A percentile compares a stretch with the other conserved stretches of the same genome.
Evolutionary conservation across 208 protist genomes (phyloP).

Genomic region (Acanthamoeba royreba): DNA sequence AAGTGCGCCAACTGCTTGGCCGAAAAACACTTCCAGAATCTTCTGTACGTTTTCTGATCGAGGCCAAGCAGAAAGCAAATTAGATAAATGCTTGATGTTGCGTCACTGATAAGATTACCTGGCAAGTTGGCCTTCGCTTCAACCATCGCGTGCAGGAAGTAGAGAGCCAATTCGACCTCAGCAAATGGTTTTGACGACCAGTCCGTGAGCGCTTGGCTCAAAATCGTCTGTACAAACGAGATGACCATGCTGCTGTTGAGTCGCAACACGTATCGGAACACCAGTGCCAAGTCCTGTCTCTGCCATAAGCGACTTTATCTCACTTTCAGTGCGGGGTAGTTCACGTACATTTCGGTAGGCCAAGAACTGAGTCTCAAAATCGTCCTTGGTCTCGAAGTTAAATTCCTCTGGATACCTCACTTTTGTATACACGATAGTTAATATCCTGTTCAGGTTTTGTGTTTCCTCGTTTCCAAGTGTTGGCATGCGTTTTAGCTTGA

Average conservation of each 20-base stretch:
- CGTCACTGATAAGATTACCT: neutral
- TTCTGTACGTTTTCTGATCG: neutral
- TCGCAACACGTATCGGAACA: neutral
- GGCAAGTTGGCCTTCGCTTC: slow-evolving; percentile 23
- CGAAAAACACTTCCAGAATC: slow-evolving; percentile 1
- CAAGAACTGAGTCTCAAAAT: slow-evolving; percentile 27
- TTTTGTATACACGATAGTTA: neutral
- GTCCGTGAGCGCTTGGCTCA: slow-evolving; percentile 1
- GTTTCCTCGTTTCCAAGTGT: slow-evolving; percentile 19
- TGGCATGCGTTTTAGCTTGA: neutral
- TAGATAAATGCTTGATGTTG: neutral
- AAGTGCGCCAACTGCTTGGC: neutral
- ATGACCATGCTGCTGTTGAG: slow-evolving; percentile 33
- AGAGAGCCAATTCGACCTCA: slow-evolving; percentile 18
- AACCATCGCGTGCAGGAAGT: neutral
- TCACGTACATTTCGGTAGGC: neutral
- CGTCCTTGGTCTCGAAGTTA: slow-evolving; percentile 34
- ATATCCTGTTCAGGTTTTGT: neutral
- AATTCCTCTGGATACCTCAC: neutral
- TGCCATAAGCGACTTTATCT: too few relatives aligned
- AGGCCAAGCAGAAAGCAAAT: neutral
- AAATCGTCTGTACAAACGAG: slow-evolving; percentile 17
- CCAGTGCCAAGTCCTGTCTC: neutral
- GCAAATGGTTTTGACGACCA: neutral
- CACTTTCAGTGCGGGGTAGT: too few relatives aligned